Conservation (phyloP, 495 filamentous ascomycete species). For the Aspergillus avenaceus region DNA sequence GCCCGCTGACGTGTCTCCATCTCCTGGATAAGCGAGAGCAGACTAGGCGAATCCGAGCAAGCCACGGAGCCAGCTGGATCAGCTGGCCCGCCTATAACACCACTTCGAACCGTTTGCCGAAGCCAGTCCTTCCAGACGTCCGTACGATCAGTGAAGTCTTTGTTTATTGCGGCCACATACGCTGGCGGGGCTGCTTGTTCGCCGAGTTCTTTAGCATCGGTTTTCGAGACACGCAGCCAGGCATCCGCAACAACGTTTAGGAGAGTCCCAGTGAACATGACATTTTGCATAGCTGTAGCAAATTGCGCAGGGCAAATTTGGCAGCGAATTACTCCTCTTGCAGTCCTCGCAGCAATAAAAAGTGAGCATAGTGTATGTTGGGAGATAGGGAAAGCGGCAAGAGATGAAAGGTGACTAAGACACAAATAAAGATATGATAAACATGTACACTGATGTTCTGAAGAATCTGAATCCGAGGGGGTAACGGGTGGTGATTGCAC, state of each 20-base stretch:
- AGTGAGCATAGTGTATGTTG: conserved; percentile 50
- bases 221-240: conserved; percentile 41
- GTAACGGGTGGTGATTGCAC: conserved; percentile 24
- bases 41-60: conserved; percentile 25
- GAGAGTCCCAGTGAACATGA: conserved; percentile 64
- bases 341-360: conserved; percentile 52
- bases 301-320: conserved; percentile 48
- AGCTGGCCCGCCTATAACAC: conserved; percentile 31
- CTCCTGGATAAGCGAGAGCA: conserved; percentile 36
- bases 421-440: conserved; percentile 44
- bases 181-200: conserved; percentile 30
- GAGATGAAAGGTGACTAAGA: conserved; percentile 41
- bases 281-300: conserved; percentile 51
- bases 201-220: conserved; percentile 33
- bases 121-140: conserved; percentile 38
- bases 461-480: conserved; percentile 18
- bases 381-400: conserved; percentile 39
- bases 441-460: conserved; percentile 37
- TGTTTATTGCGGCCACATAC: conserved; percentile 22
- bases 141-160: conserved; percentile 22
- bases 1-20: conserved; percentile 39
- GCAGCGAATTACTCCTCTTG: conserved; percentile 57
- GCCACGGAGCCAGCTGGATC: conserved; percentile 15
- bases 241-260: conserved; percentile 59
- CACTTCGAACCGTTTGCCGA: conserved; percentile 33